phyloP scores from a whole-genome alignment of 768 basidiomycete species.

The Leccinum incarnatum region DNA sequence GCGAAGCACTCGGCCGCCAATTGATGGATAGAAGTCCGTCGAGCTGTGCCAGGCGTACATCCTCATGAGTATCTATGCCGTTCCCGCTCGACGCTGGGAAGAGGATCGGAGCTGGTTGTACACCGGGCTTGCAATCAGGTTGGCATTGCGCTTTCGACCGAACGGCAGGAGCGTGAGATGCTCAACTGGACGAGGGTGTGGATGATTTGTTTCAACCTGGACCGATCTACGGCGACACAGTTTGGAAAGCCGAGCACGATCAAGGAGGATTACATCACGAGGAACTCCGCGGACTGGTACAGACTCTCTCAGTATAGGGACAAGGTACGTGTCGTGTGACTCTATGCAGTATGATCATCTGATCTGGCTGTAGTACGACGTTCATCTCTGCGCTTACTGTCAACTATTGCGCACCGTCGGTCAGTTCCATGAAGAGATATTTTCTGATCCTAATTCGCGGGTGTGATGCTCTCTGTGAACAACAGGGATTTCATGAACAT shows the following conservation, averaged over 20 bases:
- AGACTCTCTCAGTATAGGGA: conserved; percentile 62
- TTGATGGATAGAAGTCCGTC: conserved; percentile 80
- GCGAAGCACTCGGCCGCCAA: conserved; percentile 81
- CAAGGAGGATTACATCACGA: conserved; percentile 77
- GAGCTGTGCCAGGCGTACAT: conserved; percentile 92
- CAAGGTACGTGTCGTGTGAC: conserved; percentile 36
- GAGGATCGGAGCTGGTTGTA: conserved; percentile 90
- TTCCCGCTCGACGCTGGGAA: conserved; percentile 82
- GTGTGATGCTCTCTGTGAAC: conserved; percentile 38
- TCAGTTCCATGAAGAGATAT: conserved; percentile 74
- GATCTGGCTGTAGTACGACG: conserved; percentile 52
- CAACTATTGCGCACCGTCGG: conserved; percentile 67
- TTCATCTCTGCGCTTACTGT: conserved; percentile 74
- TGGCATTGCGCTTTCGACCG: conserved; percentile 34
- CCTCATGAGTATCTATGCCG: conserved; percentile 77
- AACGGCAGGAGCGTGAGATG: conserved; percentile 77
- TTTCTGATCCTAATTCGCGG: conserved; percentile 64
- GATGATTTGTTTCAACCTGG: conserved; percentile 89
- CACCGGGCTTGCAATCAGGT: conserved; percentile 83
- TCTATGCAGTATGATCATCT: neutral
- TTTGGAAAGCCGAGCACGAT: conserved; percentile 89
- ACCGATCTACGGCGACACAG: conserved; percentile 83
- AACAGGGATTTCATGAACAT: conserved; percentile 45
- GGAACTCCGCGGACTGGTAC: conserved; percentile 75
- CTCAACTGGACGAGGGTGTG: conserved; percentile 84